Percentiles rank a stretch among this genome's conserved stretches.
These are phyloP conservation scores for Candida namnaoensis DNA, from an alignment of 805 yeast genomes.

Conservation along the genomic window DNA sequence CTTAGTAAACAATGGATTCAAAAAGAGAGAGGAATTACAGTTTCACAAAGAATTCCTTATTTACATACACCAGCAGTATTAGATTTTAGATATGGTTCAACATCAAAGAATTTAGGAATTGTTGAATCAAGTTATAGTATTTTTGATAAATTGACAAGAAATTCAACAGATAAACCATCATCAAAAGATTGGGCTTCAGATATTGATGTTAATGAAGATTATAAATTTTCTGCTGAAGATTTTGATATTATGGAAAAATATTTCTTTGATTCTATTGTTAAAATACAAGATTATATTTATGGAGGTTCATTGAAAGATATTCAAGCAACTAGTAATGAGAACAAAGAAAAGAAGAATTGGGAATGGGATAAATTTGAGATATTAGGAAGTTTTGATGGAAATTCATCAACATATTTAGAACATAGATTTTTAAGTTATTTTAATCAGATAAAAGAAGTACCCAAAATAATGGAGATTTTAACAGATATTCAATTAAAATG, in stretches of 20 bases:
- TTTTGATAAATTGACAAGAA: constrained; percentile 4
- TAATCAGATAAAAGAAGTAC: too few species aligned
- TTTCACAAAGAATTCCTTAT: constrained; percentile 43
- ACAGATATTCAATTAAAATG: background rate
- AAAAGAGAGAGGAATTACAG: constrained; percentile 13
- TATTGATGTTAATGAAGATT: constrained; percentile 41
- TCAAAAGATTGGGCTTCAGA: constrained; percentile 35
- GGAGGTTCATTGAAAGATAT: background rate
- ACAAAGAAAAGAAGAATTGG: constrained; percentile 1
- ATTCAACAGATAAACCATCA: constrained; percentile 10
- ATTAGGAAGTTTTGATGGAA: constrained; percentile 2
- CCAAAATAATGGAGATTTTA: too few species aligned
- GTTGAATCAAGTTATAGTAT: constrained; percentile 1
- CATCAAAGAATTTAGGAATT: constrained; percentile 17
- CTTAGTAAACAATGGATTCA: constrained; percentile 38
- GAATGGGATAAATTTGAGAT: constrained; percentile 1
- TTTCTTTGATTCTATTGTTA: constrained; percentile 14
- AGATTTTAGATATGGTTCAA: constrained; percentile 22
- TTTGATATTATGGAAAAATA: constrained; percentile 21
- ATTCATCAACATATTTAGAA: constrained; percentile 2
- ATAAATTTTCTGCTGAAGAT: constrained; percentile 32
- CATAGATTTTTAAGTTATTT: constrained; percentile 3
- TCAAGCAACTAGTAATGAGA: too few species aligned
- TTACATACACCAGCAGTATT: constrained; percentile 38
- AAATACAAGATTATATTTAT: constrained; percentile 1